Base-by-base conservation (phyloP, 768 basidiomycete genomes). In the Mycena galericulata region DNA sequence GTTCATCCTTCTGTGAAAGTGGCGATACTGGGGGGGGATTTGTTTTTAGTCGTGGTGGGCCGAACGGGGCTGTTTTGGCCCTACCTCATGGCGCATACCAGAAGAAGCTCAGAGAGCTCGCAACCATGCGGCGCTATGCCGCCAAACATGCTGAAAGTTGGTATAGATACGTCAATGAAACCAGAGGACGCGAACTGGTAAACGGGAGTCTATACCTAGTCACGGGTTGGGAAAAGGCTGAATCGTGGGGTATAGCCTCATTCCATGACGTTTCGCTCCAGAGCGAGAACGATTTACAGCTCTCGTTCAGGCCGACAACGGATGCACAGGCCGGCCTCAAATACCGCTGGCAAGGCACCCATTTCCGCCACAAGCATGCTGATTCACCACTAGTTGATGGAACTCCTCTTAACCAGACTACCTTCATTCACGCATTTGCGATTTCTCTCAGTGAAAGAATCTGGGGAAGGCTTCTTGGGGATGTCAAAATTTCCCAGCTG, bases 191-290 rank as follows among this genome's bases (percentile, higher is more conserved):
- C 22, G 55, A 59, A 20, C 54, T 69, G 1, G 26, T 17, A 22
- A 72, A 71, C 26, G 68, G 72, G 15, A 64, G 55, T 30, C 62
- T 74, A 12, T 72, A 71, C 46, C 72, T 74, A 24, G 55, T 74
- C 34, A 71, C 72, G 11, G 74, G 72, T 1, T 70, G 70, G 12
- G 72, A 73, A 43, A 73, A 75, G 40, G 46, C 70, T 0, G 5
- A 26, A 10, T 55, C 64, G 14, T 72, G 74, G 68, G 72, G 65
- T 9, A 69, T 62, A 32, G 73, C 69, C 4, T 43, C 61, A 2
- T 68, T 50, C 32, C 45, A 59, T 22, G 17, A 62, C 20, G 47
- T 57, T 14, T n/a, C 14, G 6, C 6, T 26, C 8, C 26, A 20
- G 9, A n/a, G n/a, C n/a, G 26, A 43, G 3, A 30, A 10, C 18